Conservation (phyloP, 1,139 yeast species). For the Eremothecium coryli region DNA sequence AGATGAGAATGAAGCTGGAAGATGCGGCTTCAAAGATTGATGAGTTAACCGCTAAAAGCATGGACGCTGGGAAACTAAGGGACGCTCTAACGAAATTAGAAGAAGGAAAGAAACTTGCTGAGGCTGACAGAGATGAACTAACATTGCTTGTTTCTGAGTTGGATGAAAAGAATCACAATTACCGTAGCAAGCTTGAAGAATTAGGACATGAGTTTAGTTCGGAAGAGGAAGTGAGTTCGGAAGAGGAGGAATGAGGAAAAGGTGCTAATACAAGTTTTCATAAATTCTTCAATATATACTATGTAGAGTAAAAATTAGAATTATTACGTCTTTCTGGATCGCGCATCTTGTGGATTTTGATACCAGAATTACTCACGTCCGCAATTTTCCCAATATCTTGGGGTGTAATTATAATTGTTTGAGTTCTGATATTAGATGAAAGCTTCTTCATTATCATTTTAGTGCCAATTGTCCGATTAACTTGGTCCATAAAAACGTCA, state of each 20-base stretch:
- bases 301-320: constrained; percentile 14
- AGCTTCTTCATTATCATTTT: constrained; percentile 64
- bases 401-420: constrained; percentile 89
- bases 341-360: constrained; percentile 59
- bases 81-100: neutral
- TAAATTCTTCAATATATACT: neutral
- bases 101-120: neutral
- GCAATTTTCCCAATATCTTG: constrained; percentile 79
- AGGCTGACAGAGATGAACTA: constrained; percentile 59
- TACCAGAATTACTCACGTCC: constrained; percentile 50
- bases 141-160: constrained; percentile 65
- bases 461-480: constrained; percentile 75
- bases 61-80: neutral
- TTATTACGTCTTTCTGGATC: constrained; percentile 32
- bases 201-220: constrained; percentile 45
- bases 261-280: constrained; percentile 10
- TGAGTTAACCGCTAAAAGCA: neutral
- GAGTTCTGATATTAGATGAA: constrained; percentile 52
- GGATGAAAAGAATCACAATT: constrained; percentile 57
- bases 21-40: neutral
- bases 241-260: constrained; percentile 34
- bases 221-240: constrained; percentile 45
- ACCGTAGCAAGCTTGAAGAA: constrained; percentile 43
- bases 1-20: neutral
- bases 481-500: constrained; percentile 96